Evolutionary conservation across 2,329 filamentous ascomycete species (phyloP).

Genomic region (Bertia moriformis): DNA sequence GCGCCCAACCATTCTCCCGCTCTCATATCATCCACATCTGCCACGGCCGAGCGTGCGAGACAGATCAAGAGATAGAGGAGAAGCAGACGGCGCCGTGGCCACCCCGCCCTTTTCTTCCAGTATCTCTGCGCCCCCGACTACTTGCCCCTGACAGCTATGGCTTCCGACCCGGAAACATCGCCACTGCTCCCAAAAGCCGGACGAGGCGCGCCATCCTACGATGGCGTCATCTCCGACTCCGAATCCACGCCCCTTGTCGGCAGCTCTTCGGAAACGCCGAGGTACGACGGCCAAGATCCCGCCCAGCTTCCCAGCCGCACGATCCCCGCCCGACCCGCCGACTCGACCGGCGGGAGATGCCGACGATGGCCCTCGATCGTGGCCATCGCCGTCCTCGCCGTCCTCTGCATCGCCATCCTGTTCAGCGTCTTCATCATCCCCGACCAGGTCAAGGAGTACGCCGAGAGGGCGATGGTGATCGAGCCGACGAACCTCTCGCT

Average conservation of each 20-base stretch:
- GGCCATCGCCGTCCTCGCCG: constrained; percentile 52
- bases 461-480: constrained; percentile 66
- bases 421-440: constrained; percentile 72
- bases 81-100: too few relatives aligned
- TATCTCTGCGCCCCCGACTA: too few relatives aligned
- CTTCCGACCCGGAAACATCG: too few relatives aligned
- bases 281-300: background rate
- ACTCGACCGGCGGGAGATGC: constrained; percentile 18
- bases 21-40: too few relatives aligned
- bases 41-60: too few relatives aligned
- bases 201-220: too few relatives aligned
- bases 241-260: background rate
- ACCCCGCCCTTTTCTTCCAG: too few relatives aligned
- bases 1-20: too few relatives aligned
- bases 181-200: too few relatives aligned
- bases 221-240: background rate
- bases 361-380: constrained; percentile 67
- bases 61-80: too few relatives aligned
- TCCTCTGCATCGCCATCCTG: constrained; percentile 53
- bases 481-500: constrained; percentile 74
- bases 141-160: too few relatives aligned
- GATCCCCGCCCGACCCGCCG: constrained; percentile 7
- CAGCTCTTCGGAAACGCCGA: background rate
- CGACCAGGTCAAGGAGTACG: constrained; percentile 70
- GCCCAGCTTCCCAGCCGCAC: constrained; percentile 4